Base-by-base conservation (phyloP, 2,329 filamentous ascomycete species). In the Nigrograna mackinnonii region DNA sequence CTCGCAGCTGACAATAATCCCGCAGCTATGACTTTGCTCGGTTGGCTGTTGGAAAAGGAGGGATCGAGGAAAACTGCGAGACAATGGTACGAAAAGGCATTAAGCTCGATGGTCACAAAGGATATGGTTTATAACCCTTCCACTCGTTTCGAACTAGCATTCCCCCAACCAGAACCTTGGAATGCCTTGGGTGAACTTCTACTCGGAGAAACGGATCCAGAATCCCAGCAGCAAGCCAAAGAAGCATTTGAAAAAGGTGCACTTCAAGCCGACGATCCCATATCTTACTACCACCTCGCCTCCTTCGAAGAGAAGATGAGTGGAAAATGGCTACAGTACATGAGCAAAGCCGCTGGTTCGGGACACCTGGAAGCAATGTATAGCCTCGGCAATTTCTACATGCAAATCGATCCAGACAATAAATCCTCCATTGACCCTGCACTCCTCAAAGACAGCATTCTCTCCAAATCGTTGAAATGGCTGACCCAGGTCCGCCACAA, bases 341-440 rank as follows among this genome's bases (percentile, higher is more conserved):
- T 69, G 39, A 74, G 60, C 22, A 76, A 75, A 60, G 72, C 73
- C 2, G 74, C 73, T 3, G 64, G 67, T 9, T 67, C 66, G 5
- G 66, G 68, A 1, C 64, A 73, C 37, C 43, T 54, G 5, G 62
- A 64, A 39, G 71, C 73, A 6, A 65, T 62, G 20, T 60, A 66
- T 24, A 44, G 63, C 9, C 54, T 77, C 7, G 71, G 55, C 2
- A 45, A 56, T 14, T 76, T 70, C 52, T 75, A 76, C 44, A 62
- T 55, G 3, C 48, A 64, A 19, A 63, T 65, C 43, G 67, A 68
- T 43, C 20, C 30, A 4, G 32, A 44, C 6, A 16, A n/a, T 11
- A 7, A 13, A 7, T 6, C 9, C 6, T 11, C 11, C 14, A 22
- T 28, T 3, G 46, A 51, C 1, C 40, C 50, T 7, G 14, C 44